phyloP scores from a whole-genome alignment of 2,329 filamentous ascomycete genomes.

The Penicillium sp. region DNA sequence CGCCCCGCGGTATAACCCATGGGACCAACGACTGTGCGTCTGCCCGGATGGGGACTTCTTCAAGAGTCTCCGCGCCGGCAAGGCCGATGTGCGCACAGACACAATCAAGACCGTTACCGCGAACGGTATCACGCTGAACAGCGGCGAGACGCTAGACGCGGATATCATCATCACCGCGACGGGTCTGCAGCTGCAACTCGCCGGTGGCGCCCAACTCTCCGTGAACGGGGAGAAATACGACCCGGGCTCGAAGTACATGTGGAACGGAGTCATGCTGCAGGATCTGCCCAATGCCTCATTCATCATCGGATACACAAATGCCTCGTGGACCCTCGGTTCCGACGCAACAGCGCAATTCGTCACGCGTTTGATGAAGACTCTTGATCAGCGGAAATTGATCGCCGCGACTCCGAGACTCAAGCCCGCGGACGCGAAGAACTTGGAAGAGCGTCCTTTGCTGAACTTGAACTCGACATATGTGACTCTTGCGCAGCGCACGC shows the following conservation, averaged over 20 bases:
- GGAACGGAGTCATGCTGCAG: constrained; percentile 53
- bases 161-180: constrained; percentile 55
- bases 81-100: constrained; percentile 61
- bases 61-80: constrained; percentile 56
- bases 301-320: constrained; percentile 53
- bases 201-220: constrained; percentile 42
- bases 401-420: constrained; percentile 40
- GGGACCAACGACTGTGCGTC: constrained; percentile 78
- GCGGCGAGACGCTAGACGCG: constrained; percentile 48
- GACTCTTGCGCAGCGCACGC: constrained; percentile 37
- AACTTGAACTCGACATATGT: constrained; percentile 52
- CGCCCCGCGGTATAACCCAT: constrained; percentile 68
- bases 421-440: constrained; percentile 16
- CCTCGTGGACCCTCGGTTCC: constrained; percentile 54
- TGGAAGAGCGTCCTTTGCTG: constrained; percentile 42
- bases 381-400: constrained; percentile 36
- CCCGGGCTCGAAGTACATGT: constrained; percentile 46
- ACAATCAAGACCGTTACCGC: constrained; percentile 59
- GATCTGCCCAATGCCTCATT: constrained; percentile 52
- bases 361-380: constrained; percentile 43
- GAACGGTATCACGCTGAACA: constrained; percentile 56
- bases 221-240: constrained; percentile 48
- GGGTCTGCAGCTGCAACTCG: constrained; percentile 50
- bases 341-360: constrained; percentile 52
- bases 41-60: constrained; percentile 68